phyloP scores from a whole-genome alignment of 108 stramenopile species.

The Conticribra guillardii region DNA sequence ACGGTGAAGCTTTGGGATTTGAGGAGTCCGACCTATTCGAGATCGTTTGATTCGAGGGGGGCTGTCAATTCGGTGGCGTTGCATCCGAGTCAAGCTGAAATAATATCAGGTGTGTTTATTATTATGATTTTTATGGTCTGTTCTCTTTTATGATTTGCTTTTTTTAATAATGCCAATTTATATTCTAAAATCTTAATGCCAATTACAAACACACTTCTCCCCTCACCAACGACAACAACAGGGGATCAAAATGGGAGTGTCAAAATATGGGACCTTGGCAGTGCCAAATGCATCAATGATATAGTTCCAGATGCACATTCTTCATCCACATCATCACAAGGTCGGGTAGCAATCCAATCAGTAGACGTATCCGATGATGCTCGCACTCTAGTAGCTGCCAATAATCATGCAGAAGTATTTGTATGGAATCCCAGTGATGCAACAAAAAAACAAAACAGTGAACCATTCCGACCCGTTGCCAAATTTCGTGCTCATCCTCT shows the following conservation, averaged over 20 bases:
- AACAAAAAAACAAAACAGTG: constrained; percentile 22
- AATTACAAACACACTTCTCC: too few species aligned
- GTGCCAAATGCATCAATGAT: constrained; percentile 69
- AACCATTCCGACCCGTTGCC: constrained; percentile 40
- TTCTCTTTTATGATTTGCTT: too few species aligned
- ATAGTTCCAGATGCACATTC: constrained; percentile 70
- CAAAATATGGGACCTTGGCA: constrained; percentile 87
- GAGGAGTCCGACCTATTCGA: constrained; percentile 82
- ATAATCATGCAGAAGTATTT: constrained; percentile 88
- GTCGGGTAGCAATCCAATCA: constrained; percentile 79
- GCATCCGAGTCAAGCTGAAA: constrained; percentile 93
- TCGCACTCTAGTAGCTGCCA: constrained; percentile 79
- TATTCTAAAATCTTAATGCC: too few species aligned
- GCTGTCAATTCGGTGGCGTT: constrained; percentile 94
- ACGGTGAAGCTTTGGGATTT: constrained; percentile 95
- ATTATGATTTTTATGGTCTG: constrained; percentile 1
- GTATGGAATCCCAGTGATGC: constrained; percentile 78
- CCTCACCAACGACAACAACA: too few species aligned
- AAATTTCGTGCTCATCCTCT: constrained; percentile 84
- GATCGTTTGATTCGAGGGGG: constrained; percentile 88
- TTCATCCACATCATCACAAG: constrained; percentile 47
- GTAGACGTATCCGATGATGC: constrained; percentile 85
- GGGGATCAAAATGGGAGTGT: constrained; percentile 89
- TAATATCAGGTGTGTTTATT: constrained; percentile 72
- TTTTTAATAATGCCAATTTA: too few species aligned